Evolutionary conservation across 2,329 filamentous ascomycete genomes (phyloP).

Genomic region (Pseudogymnoascus sp.): DNA sequence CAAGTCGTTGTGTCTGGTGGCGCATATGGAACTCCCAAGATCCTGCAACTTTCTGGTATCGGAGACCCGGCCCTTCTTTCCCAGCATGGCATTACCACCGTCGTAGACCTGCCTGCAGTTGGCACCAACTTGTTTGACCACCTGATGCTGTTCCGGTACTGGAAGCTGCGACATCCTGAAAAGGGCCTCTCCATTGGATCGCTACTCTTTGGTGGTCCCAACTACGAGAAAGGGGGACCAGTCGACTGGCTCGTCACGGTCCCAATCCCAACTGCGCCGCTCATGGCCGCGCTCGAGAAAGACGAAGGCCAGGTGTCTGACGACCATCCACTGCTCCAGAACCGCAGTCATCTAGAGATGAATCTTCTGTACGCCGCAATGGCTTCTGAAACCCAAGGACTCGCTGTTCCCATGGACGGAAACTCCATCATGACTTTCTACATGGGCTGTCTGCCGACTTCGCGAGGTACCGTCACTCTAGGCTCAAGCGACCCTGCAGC

Average conservation of each 20-base stretch:
- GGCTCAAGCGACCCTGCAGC: slow-evolving; percentile 1
- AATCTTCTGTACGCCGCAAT: slow-evolving; percentile 2
- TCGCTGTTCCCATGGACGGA: slow-evolving; percentile 13
- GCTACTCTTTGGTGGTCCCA: slow-evolving; percentile 10
- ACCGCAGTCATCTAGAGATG: neutral
- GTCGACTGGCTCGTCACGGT: slow-evolving; percentile 14
- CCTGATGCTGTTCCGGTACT: slow-evolving; percentile 12
- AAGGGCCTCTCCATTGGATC: slow-evolving; percentile 13
- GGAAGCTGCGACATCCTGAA: slow-evolving; percentile 15
- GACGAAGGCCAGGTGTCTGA: neutral
- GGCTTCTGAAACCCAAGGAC: neutral
- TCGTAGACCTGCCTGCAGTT: slow-evolving; percentile 34
- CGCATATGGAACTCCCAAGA: slow-evolving; percentile 22
- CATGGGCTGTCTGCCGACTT: slow-evolving; percentile 14
- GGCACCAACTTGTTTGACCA: slow-evolving; percentile 17
- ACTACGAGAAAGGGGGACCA: slow-evolving; percentile 11
- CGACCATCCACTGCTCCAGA: neutral
- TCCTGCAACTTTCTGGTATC: slow-evolving; percentile 29
- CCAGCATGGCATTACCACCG: slow-evolving; percentile 13
- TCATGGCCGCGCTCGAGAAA: slow-evolving; percentile 9
- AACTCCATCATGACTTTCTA: slow-evolving; percentile 11
- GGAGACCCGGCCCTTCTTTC: slow-evolving; percentile 16
- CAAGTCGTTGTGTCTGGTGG: slow-evolving; percentile 33
- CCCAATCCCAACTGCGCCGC: neutral
- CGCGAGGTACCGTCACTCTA: slow-evolving; percentile 15